Evolutionary conservation across 2,329 filamentous ascomycete genomes (phyloP), one percentile per base, ranked within the genome.

Genomic region (Colletotrichum limetticola): DNA sequence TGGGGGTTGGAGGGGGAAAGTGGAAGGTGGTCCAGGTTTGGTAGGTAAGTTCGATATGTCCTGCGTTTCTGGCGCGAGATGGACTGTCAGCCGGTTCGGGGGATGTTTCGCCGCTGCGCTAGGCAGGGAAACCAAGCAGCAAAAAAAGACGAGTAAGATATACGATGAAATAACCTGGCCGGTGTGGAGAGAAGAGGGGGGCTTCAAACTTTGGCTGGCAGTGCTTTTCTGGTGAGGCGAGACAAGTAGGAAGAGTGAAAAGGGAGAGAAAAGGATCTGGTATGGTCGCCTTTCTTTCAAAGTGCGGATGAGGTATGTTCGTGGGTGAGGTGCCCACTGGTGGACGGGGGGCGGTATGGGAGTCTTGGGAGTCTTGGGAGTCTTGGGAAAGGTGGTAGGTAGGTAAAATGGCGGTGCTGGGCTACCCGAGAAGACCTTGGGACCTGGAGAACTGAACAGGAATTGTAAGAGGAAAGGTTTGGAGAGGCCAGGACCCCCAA

Each of bases 381-480:
- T 35, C 32, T 60, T 16, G 7, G 19, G 56, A 19, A 9, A 35
- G 35, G 49, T 53, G 46, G 37, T 53, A 55, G 32, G 32, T 35
- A 12, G 32, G 32, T 35, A 35, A 35, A 35, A 12, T 22, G 49
- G 30, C 9, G 46, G n/a, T 32, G 65, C 64, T 68, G 56, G 30
- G 52, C 32, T 35, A 12, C 32, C 32, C 11, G 32, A 35, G 32
- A 35, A 35, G 32, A 35, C 32, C 32, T 35, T 35, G 32, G 32
- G 32, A 35, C 32, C 32, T 35, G 32, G 32, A 64, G 58, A 37
- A 56, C 16, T 3, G 52, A 30, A 32, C 53, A 58, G 69, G 70
- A 70, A 68, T 73, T 74, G 72, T 65, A 73, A 66, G 60, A 74
- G 67, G 62, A 55, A 64, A 67, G 61, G 66, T 66, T 66, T 69